Percentiles rank a stretch among this genome's conserved stretches.
Evolutionary conservation across 495 filamentous ascomycete genomes (phyloP).

Genomic region (Hypoxylon cercidicola): DNA sequence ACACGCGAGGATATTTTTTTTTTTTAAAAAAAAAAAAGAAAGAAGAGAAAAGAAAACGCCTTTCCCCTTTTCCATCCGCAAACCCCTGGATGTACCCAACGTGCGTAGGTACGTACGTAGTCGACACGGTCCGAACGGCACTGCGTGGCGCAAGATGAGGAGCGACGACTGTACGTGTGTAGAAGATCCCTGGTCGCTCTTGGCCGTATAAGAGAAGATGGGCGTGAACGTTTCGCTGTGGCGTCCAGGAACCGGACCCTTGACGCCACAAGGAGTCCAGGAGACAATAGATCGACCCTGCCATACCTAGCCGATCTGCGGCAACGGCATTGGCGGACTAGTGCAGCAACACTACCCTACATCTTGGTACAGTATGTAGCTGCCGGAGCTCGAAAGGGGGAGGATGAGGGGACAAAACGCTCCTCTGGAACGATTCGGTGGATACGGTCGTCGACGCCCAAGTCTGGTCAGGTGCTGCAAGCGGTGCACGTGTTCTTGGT

Average conservation of each 20-base stretch:
- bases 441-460: slow-evolving; percentile 31
- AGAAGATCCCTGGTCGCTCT: not conserved
- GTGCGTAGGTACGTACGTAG: not conserved
- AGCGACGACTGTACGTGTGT: not conserved
- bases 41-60: no score
- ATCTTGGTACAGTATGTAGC: not conserved
- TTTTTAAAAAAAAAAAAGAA: no score
- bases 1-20: no score
- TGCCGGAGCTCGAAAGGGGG: slow-evolving; percentile 13
- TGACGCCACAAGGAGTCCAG: slow-evolving; percentile 23
- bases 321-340: slow-evolving; percentile 7
- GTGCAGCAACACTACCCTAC: not conserved
- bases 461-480: slow-evolving; percentile 37
- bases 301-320: slow-evolving; percentile 5
- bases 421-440: slow-evolving; percentile 17
- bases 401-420: not conserved
- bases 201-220: not conserved
- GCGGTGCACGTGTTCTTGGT: slow-evolving; percentile 32
- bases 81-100: no score
- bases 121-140: slow-evolving; percentile 36
- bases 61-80: no score
- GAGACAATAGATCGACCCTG: slow-evolving; percentile 12
- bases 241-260: slow-evolving; percentile 26
- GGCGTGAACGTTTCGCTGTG: slow-evolving; percentile 6
- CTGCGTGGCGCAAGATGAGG: slow-evolving; percentile 6